These are phyloP conservation scores for Trichoderma simmonsii DNA, from an alignment of 2,329 filamentous ascomycete genomes.

Conservation along the genomic window DNA sequence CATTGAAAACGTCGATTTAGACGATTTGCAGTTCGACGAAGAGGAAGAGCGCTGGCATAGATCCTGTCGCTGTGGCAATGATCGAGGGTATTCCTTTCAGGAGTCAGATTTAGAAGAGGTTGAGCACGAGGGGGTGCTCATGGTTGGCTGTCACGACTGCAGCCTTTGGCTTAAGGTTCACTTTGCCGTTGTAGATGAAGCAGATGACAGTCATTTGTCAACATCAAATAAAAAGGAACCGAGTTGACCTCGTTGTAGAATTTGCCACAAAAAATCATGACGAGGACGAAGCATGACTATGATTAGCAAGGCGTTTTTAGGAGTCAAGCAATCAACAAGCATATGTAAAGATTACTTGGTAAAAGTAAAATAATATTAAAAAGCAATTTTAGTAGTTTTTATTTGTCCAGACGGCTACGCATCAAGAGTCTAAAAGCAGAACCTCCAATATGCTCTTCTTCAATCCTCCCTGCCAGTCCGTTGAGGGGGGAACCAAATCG, in stretches of 20 bases:
- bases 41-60: conserved; percentile 50
- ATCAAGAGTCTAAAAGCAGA: conserved; percentile 55
- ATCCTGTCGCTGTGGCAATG: conserved; percentile 62
- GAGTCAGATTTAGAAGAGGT: conserved; percentile 60
- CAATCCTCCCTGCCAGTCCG: conserved; percentile 39
- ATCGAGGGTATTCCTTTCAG: conserved; percentile 55
- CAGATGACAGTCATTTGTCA: conserved; percentile 30
- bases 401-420: conserved; percentile 55
- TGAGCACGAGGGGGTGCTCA: conserved; percentile 55
- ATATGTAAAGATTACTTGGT: conserved; percentile 22
- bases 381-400: conserved; percentile 51
- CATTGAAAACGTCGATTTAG: conserved; percentile 62
- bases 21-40: conserved; percentile 58
- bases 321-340: conserved; percentile 25
- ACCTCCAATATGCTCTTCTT: conserved; percentile 49
- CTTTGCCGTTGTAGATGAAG: conserved; percentile 53
- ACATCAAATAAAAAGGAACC: conserved; percentile 21
- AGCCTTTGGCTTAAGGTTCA: conserved; percentile 64
- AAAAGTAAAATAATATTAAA: conserved; percentile 29
- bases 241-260: conserved; percentile 21
- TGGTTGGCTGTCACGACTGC: conserved; percentile 64
- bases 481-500: conserved; percentile 35
- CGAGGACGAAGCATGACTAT: neutral
- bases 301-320: conserved; percentile 21
- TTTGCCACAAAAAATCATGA: neutral